Base-by-base conservation (phyloP, 1,284 basidiomycete genomes). In the Melampsora americana region DNA sequence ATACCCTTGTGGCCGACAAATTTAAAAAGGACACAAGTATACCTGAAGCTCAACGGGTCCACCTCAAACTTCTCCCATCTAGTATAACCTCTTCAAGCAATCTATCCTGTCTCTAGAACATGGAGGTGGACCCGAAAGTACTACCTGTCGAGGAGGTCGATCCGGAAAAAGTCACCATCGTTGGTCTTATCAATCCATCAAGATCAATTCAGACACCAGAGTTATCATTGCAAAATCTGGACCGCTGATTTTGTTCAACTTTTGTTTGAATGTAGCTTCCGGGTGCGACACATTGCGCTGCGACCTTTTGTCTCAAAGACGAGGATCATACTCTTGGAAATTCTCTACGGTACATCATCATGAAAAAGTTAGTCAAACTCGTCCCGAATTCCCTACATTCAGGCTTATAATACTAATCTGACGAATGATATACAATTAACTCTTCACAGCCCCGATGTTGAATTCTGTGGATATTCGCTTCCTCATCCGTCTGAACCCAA, bases 311-410 rank as follows among this genome's bases (percentile, higher is more conserved):
- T 72, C 78, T 83, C 48, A 79, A 80, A 72, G 81, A 81, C 39
- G 82, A 83, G 73, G 82, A 83, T 48, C 82, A 83, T 77, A 83
- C 82, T 0, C 74, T 83, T 16, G 82, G 82, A 77, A 83, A 83
- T 78, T 80, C 81, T 20, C 76, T 83, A 42, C 81, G 82, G 53
- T 83, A 82, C 78, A 83, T 83, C 77, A 78, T 83, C 64, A 83
- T 83, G 82, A 83, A 83, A 75, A 81, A 83, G 82, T 83, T 79
- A 81, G 42, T 68, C 26, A 14, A 26, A 4, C 39, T 23, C 0
- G 1, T 35, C 28, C 28, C 16, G 16, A 28, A 7, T 30, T 46
- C 16, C 18, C 50, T 53, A 16, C 18, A 62, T 23, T 20, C 53
- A 56, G 23, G 42, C 9, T 42, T 14, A 14, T 42, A 12, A 42